Evolutionary conservation across 768 basidiomycete species (phyloP).

Genomic region (Lentinus tigrinus): DNA sequence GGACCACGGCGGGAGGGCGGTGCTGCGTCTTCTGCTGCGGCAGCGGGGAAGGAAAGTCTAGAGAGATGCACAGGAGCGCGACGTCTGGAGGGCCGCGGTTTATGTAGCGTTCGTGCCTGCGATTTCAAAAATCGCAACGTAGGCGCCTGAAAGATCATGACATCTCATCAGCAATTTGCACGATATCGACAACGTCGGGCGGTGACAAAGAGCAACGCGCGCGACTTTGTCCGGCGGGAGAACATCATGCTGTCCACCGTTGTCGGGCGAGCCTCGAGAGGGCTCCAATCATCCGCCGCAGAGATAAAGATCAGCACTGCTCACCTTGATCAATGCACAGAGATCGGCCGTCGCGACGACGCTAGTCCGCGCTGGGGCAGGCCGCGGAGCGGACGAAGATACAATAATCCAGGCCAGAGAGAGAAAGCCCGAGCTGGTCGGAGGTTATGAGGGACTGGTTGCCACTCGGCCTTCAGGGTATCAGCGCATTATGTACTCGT

Average conservation of each 20-base stretch:
- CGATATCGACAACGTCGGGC: background rate
- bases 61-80: slow-evolving; percentile 1
- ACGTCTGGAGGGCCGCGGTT: background rate
- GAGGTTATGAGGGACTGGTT: too few relatives aligned
- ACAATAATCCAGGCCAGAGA: too few relatives aligned
- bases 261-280: too few relatives aligned
- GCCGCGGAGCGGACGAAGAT: too few relatives aligned
- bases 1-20: slow-evolving; percentile 1
- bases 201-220: background rate
- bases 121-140: slow-evolving; percentile 1
- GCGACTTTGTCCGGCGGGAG: background rate
- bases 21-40: background rate
- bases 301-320: background rate
- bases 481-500: too few relatives aligned
- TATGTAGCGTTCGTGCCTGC: background rate
- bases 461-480: too few relatives aligned
- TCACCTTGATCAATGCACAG: background rate
- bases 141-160: background rate
- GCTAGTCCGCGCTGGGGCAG: background rate
- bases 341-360: background rate
- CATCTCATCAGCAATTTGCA: background rate
- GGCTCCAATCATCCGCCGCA: background rate
- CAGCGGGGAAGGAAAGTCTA: background rate
- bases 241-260: background rate
- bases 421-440: too few relatives aligned